phyloP scores from a whole-genome alignment of 176 grass and related monocot species.

The Bonia amplexicaulis region DNA sequence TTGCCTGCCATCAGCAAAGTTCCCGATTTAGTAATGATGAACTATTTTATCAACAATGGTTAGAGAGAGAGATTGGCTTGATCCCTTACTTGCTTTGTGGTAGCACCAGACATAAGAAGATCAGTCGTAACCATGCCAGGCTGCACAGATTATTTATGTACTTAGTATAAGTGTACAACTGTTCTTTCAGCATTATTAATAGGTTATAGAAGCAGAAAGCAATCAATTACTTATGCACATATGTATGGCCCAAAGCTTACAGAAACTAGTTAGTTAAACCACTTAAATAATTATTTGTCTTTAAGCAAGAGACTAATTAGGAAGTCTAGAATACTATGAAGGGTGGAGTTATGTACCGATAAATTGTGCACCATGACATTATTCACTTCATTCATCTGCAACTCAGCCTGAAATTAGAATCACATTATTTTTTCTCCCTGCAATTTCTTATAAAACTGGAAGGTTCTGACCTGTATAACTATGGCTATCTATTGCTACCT shows the following conservation, averaged over 20 bases:
- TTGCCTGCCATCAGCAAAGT: conserved; percentile 55
- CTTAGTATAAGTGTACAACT: neutral
- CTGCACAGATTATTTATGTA: conserved; percentile 48
- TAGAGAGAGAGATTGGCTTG: neutral
- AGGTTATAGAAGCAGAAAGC: neutral
- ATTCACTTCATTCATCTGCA: conserved; percentile 99
- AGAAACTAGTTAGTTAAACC: conserved; percentile 23
- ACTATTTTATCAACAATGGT: conserved; percentile 12
- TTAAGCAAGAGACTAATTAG: neutral
- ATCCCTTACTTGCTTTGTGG: conserved; percentile 83
- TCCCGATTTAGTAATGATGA: conserved; percentile 19
- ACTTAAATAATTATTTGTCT: neutral
- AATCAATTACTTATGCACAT: neutral
- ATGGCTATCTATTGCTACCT: neutral
- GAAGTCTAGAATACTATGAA: conserved; percentile 13
- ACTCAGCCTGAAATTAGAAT: conserved; percentile 72
- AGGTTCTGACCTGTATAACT: neutral
- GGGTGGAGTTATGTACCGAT: conserved; percentile 47
- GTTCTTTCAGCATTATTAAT: conserved; percentile 1
- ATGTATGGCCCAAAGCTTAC: conserved; percentile 3
- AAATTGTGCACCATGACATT: conserved; percentile 98
- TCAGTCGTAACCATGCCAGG: conserved; percentile 98
- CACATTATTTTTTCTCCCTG: conserved; percentile 5
- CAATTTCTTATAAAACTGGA: conserved; percentile 17
- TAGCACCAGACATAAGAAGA: conserved; percentile 98